A percentile compares a stretch with the other conserved stretches of the same genome.
These are phyloP conservation scores for Anastatica hierochuntica DNA, from an alignment of 345 rosid genomes.

Conservation along the genomic window DNA sequence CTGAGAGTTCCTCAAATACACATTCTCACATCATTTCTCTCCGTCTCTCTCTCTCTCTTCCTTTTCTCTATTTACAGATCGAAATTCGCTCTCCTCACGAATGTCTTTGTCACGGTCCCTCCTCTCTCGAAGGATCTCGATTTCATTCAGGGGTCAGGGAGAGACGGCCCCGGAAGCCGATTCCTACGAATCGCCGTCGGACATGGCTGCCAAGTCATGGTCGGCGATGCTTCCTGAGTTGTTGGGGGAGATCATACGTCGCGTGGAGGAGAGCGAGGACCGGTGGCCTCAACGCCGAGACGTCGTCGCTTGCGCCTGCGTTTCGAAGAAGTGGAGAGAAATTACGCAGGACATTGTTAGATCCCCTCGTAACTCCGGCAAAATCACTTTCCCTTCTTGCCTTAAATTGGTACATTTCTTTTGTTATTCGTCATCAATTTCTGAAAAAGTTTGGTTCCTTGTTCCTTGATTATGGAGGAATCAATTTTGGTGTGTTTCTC, in stretches of 20 bases:
- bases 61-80: slow-evolving; percentile 12
- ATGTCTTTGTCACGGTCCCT: slow-evolving; percentile 53
- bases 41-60: slow-evolving; percentile 1
- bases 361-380: slow-evolving; percentile 34
- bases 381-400: slow-evolving; percentile 86
- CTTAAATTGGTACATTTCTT: slow-evolving; percentile 90
- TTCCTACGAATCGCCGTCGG: slow-evolving; percentile 12
- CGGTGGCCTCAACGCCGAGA: slow-evolving; percentile 65
- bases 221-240: slow-evolving; percentile 71
- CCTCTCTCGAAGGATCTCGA: slow-evolving; percentile 51
- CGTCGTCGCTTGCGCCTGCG: slow-evolving; percentile 78
- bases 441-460: no score
- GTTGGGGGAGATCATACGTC: slow-evolving; percentile 61
- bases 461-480: no score
- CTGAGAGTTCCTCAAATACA: no score
- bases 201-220: slow-evolving; percentile 44
- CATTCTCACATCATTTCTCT: slow-evolving; percentile 6
- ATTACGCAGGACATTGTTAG: slow-evolving; percentile 46
- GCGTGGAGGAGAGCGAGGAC: slow-evolving; percentile 67
- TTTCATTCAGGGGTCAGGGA: no score
- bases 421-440: no score
- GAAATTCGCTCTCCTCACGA: slow-evolving; percentile 4
- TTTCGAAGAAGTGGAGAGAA: slow-evolving; percentile 83
- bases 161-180: no score
- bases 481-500: no score